Conservation (phyloP, 2,329 filamentous ascomycete species). For the Fusarium pseudograminearum region DNA sequence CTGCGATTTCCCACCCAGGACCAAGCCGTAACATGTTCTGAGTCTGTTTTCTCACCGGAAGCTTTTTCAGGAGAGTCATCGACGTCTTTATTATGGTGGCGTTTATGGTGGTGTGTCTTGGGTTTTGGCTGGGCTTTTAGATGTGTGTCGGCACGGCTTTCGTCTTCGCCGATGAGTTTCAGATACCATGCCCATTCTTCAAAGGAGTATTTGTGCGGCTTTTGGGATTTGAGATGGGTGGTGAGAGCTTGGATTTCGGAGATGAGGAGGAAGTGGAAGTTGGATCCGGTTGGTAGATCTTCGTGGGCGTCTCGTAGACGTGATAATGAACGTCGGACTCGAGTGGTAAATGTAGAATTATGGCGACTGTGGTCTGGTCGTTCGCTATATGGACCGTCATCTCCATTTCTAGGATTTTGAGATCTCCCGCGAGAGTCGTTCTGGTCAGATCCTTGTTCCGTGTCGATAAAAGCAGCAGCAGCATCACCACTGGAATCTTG, state of each 20-base stretch:
- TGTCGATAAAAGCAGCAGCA: conserved; percentile 14
- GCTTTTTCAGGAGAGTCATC: conserved; percentile 4
- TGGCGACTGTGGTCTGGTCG: conserved; percentile 37
- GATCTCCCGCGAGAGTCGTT: conserved; percentile 23
- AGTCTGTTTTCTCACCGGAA: conserved; percentile 27
- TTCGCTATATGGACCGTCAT: conserved; percentile 5
- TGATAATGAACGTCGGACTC: conserved; percentile 53
- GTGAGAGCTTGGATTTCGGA: conserved; percentile 77
- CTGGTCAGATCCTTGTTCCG: conserved; percentile 16
- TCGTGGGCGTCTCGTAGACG: conserved; percentile 53
- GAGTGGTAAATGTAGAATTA: conserved; percentile 49
- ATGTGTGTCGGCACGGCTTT: conserved; percentile 64
- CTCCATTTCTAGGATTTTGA: conserved; percentile 1
- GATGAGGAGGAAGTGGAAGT: conserved; percentile 75
- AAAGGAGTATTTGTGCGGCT: conserved; percentile 77
- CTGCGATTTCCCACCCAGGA: conserved; percentile 79
- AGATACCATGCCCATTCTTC: conserved; percentile 91
- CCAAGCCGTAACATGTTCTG: conserved; percentile 61
- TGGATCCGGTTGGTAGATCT: conserved; percentile 57
- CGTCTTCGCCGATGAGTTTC: conserved; percentile 77
- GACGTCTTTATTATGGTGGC: background rate
- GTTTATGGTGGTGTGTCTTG: conserved; percentile 29
- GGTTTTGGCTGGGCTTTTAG: conserved; percentile 53
- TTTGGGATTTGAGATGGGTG: conserved; percentile 67
- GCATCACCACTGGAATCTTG: conserved; percentile 1